Percentiles rank a stretch among this genome's conserved stretches.
phyloP scores from a whole-genome alignment of 2,329 filamentous ascomycete genomes.

The Lecanicillium sp. region DNA sequence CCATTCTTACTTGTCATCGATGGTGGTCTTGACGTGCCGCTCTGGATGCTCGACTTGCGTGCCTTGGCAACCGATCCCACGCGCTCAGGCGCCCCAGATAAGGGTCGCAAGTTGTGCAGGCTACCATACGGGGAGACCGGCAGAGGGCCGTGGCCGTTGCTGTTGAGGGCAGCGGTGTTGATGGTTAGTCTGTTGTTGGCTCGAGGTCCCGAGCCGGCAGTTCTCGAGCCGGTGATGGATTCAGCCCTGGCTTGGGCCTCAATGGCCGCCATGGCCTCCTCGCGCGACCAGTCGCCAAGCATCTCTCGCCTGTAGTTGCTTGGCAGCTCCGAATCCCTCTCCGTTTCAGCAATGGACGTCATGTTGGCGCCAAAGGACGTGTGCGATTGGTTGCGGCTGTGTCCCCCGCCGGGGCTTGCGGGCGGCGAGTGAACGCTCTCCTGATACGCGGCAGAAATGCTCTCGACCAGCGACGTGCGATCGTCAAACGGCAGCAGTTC shows the following conservation, averaged over 20 bases:
- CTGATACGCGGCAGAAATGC: slow-evolving; percentile 65
- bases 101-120: slow-evolving; percentile 42
- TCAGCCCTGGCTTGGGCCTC: slow-evolving; percentile 63
- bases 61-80: slow-evolving; percentile 31
- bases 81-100: slow-evolving; percentile 31
- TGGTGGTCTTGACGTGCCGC: slow-evolving; percentile 37
- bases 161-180: slow-evolving; percentile 34
- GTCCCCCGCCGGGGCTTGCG: slow-evolving; percentile 62
- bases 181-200: slow-evolving; percentile 51
- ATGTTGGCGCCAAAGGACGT: slow-evolving; percentile 51
- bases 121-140: slow-evolving; percentile 41
- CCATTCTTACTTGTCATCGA: slow-evolving; percentile 38
- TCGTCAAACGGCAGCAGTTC: slow-evolving; percentile 70
- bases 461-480: slow-evolving; percentile 61
- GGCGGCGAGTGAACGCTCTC: slow-evolving; percentile 55
- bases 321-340: slow-evolving; percentile 52
- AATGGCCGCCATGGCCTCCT: slow-evolving; percentile 60
- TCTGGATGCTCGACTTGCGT: slow-evolving; percentile 48
- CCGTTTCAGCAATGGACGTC: slow-evolving; percentile 28
- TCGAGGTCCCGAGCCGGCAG: slow-evolving; percentile 47
- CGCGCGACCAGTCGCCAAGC: slow-evolving; percentile 71
- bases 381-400: slow-evolving; percentile 52
- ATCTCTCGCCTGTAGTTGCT: slow-evolving; percentile 64
- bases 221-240: slow-evolving; percentile 69
- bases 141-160: slow-evolving; percentile 28